These are phyloP conservation scores for Pyrenula aspistea DNA, from an alignment of 495 filamentous ascomycete species.

Conservation along the genomic window DNA sequence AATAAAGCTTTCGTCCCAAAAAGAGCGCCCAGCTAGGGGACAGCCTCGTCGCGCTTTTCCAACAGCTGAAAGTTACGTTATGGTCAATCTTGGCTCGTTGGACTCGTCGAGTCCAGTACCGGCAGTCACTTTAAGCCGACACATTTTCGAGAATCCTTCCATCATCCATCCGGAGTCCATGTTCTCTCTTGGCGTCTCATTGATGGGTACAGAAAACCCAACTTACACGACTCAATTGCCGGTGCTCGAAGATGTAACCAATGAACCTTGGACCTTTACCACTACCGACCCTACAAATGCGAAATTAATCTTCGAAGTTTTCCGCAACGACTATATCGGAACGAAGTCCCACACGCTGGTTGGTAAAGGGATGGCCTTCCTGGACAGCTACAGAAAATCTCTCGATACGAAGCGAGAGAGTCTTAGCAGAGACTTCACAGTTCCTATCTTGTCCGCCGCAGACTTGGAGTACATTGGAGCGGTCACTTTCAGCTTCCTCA, in stretches of 20 bases:
- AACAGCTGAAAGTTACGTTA: no score
- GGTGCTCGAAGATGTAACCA: conserved; percentile 15
- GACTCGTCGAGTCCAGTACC: no score
- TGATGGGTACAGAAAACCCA: conserved; percentile 2
- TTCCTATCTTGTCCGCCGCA: conserved; percentile 14
- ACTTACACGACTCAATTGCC: conserved; percentile 11
- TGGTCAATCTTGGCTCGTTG: no score
- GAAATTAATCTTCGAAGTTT: conserved; percentile 12
- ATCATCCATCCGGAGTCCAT: no score
- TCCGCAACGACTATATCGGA: not conserved
- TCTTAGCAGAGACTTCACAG: conserved; percentile 16
- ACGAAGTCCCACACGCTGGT: conserved; percentile 1
- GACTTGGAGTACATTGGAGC: conserved; percentile 16
- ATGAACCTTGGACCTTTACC: conserved; percentile 14
- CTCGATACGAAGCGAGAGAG: conserved; percentile 16
- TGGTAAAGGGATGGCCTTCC: conserved; percentile 11
- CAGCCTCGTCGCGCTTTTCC: no score
- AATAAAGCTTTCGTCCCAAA: no score
- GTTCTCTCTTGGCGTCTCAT: conserved; percentile 6
- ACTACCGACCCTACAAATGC: conserved; percentile 4
- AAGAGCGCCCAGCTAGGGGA: no score
- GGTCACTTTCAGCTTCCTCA: conserved; percentile 17
- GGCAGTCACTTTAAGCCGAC: no score
- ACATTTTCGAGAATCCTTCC: no score
- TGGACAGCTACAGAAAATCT: conserved; percentile 4